Conservation (phyloP, 2,329 filamentous ascomycete species). For the Sporothrix euskadiensis region DNA sequence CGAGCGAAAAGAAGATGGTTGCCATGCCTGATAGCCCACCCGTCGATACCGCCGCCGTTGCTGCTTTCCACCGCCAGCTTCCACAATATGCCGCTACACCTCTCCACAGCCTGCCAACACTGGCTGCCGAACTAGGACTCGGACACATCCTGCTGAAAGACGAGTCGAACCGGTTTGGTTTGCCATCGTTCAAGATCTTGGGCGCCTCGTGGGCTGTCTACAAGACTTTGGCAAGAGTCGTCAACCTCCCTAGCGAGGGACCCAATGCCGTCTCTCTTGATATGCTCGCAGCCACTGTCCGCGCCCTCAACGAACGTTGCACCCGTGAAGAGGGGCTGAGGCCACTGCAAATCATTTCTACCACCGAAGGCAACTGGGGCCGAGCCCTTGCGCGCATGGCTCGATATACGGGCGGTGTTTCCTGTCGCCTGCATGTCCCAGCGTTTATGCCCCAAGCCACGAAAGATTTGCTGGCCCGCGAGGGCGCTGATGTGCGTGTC, state of each 20-base stretch:
- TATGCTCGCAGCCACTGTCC: slow-evolving; percentile 41
- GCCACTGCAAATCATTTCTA: slow-evolving; percentile 54
- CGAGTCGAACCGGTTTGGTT: slow-evolving; percentile 65
- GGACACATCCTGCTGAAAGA: slow-evolving; percentile 66
- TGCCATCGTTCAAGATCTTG: slow-evolving; percentile 78
- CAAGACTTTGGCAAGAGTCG: slow-evolving; percentile 52
- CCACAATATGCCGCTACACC: slow-evolving; percentile 59
- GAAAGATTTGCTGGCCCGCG: slow-evolving; percentile 55
- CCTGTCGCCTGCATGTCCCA: slow-evolving; percentile 60
- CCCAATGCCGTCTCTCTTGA: slow-evolving; percentile 43
- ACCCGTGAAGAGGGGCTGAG: slow-evolving; percentile 28
- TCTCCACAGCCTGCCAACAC: slow-evolving; percentile 50
- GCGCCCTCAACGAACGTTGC: slow-evolving; percentile 22
- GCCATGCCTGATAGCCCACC: not conserved
- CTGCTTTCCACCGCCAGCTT: slow-evolving; percentile 58
- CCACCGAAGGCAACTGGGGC: slow-evolving; percentile 77
- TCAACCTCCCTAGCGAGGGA: slow-evolving; percentile 45
- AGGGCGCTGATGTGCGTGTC: slow-evolving; percentile 62
- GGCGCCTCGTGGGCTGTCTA: slow-evolving; percentile 74
- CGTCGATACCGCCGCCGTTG: slow-evolving; percentile 15
- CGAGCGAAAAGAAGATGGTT: not conserved
- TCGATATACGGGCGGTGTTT: slow-evolving; percentile 39
- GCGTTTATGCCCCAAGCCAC: slow-evolving; percentile 56
- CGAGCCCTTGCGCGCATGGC: slow-evolving; percentile 71
- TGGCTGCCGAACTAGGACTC: slow-evolving; percentile 61